A percentile compares a stretch with the other conserved stretches of the same genome.
phyloP scores from a whole-genome alignment of 2,329 filamentous ascomycete genomes.

The Nannizzia gypsea region DNA sequence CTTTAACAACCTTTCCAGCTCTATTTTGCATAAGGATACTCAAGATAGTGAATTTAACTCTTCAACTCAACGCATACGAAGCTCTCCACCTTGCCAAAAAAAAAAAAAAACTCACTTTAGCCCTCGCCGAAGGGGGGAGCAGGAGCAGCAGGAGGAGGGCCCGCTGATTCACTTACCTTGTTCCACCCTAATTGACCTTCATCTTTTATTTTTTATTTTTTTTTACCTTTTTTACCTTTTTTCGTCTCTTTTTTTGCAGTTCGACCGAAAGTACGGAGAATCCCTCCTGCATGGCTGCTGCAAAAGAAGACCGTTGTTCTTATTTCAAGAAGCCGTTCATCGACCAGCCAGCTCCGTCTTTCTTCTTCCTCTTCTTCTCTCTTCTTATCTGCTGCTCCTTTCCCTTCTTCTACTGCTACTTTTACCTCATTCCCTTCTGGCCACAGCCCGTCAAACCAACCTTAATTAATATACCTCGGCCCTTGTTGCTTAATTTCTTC shows the following conservation, averaged over 20 bases:
- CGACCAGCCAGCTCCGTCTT: constrained; percentile 4
- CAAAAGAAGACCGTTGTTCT: background rate
- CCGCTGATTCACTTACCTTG: background rate
- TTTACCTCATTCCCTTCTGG: background rate
- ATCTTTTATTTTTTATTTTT: background rate
- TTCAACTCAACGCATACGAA: background rate
- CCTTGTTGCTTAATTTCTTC: background rate
- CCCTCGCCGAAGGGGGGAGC: background rate
- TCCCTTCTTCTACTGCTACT: background rate
- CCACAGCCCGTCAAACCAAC: background rate
- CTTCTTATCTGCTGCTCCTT: background rate
- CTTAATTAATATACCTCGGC: background rate
- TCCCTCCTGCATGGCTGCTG: background rate
- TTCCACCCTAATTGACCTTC: background rate
- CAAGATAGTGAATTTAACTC: background rate
- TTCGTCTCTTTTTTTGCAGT: too few species aligned
- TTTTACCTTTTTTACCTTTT: background rate
- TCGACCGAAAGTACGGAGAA: background rate
- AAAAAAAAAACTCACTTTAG: background rate
- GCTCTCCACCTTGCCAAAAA: constrained; percentile 6
- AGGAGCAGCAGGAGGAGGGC: background rate
- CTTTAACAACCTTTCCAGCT: background rate
- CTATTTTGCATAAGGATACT: background rate
- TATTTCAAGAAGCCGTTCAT: background rate
- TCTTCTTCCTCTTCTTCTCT: background rate